Base-by-base conservation (phyloP, 257 asterid genomes). In the Cruciata laevipes region DNA sequence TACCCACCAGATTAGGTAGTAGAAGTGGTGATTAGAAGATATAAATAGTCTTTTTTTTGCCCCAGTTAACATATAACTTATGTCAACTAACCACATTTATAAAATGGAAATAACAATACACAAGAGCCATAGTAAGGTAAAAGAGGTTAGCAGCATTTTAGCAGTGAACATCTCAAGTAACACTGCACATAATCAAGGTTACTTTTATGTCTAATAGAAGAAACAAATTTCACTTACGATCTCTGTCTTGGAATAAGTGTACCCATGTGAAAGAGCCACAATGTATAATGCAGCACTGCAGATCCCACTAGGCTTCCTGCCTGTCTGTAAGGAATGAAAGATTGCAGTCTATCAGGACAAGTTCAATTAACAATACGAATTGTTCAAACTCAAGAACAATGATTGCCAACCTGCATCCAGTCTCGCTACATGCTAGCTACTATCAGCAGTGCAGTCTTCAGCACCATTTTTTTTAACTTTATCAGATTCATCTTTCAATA, bases 291-390 rank as follows among this genome's bases (percentile, higher is more conserved):
- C 96, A 82, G 97, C 97, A 71, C 98, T 95, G 77, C 96, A 92
- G 65, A 89, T 74, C 63, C 97, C 98, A 83, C 96, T 87, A 17
- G 97, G 98, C 74, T 92, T 92, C 80, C 97, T 89, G 68, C 98
- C 98, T 61, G 97, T 92, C 97, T 92, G 85, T 66, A 67, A 67
- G 62, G 38, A 53, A n/a, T 27, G 33, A n/a, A 56, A 38, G n/a
- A 23, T 71, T 3, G 47, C 27, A 66, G 1, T 55, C 53, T 0
- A 65, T 59, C 18, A 55, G 35, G 44, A 25, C 20, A 17, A 1
- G 2, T 65, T 7, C 20, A 27, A 67, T 18, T 20, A 14, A 40
- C 58, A 13, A 17, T 14, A 49, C 7, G n/a, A n/a, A n/a, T n/a
- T n/a, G n/a, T n/a, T n/a, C n/a, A n/a, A n/a, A n/a, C n/a, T n/a